phyloP scores from a whole-genome alignment of 2,329 filamentous ascomycete species.

The Cordyceps pruinosa region DNA sequence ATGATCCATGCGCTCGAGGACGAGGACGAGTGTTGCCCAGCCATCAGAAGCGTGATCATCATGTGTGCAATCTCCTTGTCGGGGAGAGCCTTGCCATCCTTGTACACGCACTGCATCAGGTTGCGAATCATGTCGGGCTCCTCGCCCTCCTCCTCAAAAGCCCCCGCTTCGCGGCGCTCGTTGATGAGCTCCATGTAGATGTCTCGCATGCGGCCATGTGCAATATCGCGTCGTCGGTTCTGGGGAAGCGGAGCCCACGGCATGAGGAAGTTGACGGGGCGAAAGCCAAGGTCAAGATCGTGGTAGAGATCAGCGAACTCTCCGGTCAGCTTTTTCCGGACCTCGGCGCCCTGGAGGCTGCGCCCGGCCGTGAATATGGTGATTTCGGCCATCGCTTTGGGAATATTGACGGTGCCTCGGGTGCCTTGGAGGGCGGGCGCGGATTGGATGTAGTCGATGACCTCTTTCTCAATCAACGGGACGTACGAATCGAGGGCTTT shows the following conservation, averaged over 20 bases:
- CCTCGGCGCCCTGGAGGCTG: conserved; percentile 68
- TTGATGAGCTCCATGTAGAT: conserved; percentile 68
- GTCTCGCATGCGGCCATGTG: conserved; percentile 62
- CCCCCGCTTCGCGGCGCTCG: conserved; percentile 43
- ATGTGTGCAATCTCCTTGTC: conserved; percentile 76
- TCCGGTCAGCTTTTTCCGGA: conserved; percentile 63
- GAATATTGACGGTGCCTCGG: conserved; percentile 57
- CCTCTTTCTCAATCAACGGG: conserved; percentile 62
- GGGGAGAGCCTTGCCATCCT: conserved; percentile 60
- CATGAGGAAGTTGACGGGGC: conserved; percentile 74
- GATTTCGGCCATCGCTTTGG: conserved; percentile 64
- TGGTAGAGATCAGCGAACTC: conserved; percentile 71
- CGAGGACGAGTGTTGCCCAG: conserved; percentile 74
- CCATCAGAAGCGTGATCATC: conserved; percentile 87
- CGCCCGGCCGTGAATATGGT: conserved; percentile 75
- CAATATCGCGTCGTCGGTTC: conserved; percentile 64
- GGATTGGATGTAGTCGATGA: conserved; percentile 55
- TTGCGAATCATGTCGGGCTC: conserved; percentile 71
- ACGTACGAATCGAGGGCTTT: conserved; percentile 61
- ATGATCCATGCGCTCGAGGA: conserved; percentile 73
- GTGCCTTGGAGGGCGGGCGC: conserved; percentile 50
- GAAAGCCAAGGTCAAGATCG: conserved; percentile 68
- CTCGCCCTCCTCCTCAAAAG: conserved; percentile 37
- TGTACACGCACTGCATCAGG: conserved; percentile 70
- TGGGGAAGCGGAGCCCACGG: conserved; percentile 73